These are phyloP conservation scores for Perilla frutescens DNA, from an alignment of 257 asterid species.

Conservation along the genomic window DNA sequence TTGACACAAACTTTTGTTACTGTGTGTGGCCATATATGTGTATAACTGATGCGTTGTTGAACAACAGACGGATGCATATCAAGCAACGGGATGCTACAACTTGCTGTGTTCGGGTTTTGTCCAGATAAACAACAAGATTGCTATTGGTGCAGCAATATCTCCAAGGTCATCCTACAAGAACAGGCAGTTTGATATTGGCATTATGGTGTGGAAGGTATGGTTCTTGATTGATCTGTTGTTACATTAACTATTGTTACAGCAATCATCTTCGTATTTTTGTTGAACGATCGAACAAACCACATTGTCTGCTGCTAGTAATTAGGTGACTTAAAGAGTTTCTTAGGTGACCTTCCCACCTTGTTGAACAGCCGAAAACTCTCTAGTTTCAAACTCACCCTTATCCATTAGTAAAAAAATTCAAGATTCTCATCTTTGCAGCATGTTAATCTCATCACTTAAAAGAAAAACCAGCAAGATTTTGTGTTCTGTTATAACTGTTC, in stretches of 20 bases:
- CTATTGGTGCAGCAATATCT: conserved; percentile 97
- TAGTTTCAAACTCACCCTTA: conserved; percentile 20
- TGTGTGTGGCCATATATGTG: neutral
- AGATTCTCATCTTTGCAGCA: conserved; percentile 47
- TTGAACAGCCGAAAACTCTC: conserved; percentile 2
- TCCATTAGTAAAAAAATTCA: conserved; percentile 31
- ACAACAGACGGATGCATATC: conserved; percentile 86
- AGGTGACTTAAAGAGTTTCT: conserved; percentile 8
- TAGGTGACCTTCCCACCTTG: neutral
- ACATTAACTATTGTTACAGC: neutral
- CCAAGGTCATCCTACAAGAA: conserved; percentile 73
- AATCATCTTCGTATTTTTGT: conserved; percentile 8
- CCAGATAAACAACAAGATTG: conserved; percentile 83
- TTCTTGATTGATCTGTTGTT: neutral
- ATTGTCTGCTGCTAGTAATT: neutral
- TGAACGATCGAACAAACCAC: conserved; percentile 1
- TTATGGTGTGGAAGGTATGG: conserved; percentile 95
- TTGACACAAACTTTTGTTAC: neutral
- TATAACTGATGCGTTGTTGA: neutral
- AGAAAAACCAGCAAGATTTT: conserved; percentile 41
- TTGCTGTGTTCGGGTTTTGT: conserved; percentile 87
- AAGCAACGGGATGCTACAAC: conserved; percentile 97
- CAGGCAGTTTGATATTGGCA: conserved; percentile 82
- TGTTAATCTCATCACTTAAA: conserved; percentile 25
- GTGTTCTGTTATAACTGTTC: conserved; percentile 6